phyloP scores from a whole-genome alignment of 352 stramenopile species.

The Phytophthora brassicae region DNA sequence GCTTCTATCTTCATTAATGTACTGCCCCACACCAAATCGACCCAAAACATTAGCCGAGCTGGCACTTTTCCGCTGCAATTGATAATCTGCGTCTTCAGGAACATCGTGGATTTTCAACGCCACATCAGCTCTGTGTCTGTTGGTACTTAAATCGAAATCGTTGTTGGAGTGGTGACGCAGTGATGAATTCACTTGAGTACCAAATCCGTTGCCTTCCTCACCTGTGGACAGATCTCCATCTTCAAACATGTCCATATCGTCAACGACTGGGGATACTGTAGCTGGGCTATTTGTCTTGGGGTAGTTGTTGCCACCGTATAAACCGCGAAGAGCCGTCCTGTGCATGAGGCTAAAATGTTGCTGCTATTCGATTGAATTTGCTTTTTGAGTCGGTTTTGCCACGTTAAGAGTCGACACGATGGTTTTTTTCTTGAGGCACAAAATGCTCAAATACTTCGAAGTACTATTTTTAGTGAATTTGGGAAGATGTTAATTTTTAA shows the following conservation, averaged over 20 bases:
- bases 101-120: conserved; percentile 34
- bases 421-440: conserved; percentile 7
- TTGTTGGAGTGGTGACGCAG: conserved; percentile 19
- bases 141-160: background rate
- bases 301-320: conserved; percentile 41
- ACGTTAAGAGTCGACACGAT: background rate
- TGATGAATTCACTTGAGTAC: conserved; percentile 5
- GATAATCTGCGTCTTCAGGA: conserved; percentile 22
- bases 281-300: conserved; percentile 51
- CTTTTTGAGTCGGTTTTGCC: background rate
- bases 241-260: conserved; percentile 32
- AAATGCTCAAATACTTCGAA: too few relatives aligned
- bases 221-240: conserved; percentile 23
- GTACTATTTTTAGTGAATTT: conserved; percentile 27
- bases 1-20: conserved; percentile 20
- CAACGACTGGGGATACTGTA: conserved; percentile 52
- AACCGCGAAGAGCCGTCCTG: conserved; percentile 35
- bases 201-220: conserved; percentile 33
- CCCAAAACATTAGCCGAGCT: conserved; percentile 8
- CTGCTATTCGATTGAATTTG: conserved; percentile 3
- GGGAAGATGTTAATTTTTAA: background rate
- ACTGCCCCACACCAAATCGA: conserved; percentile 25
- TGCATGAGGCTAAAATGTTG: conserved; percentile 31
- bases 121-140: conserved; percentile 19
- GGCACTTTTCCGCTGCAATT: conserved; percentile 35